Percentiles rank a stretch among this genome's conserved stretches.
Evolutionary conservation across 352 stramenopile species (phyloP).

Genomic region (Phytopythium mirpurense): DNA sequence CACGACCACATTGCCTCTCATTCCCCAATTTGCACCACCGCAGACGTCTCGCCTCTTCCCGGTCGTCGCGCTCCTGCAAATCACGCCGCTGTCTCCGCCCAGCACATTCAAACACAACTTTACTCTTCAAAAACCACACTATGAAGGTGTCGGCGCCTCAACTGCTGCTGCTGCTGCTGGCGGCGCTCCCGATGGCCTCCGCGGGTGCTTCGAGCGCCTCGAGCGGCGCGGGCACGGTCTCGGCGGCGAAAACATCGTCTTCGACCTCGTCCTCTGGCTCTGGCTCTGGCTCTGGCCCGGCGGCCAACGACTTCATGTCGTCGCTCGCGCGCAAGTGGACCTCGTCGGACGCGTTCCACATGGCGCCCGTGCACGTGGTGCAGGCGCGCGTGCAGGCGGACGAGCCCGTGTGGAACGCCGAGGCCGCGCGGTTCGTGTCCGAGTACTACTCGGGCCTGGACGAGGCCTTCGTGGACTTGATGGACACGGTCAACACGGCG

Average conservation of each 20-base stretch:
- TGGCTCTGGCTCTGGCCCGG: conserved; percentile 14
- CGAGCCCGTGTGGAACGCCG: conserved; percentile 43
- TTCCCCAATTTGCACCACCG: conserved; percentile 5
- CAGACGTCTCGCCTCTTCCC: not conserved
- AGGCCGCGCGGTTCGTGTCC: conserved; percentile 57
- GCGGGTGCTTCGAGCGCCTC: too few species aligned
- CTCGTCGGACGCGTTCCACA: conserved; percentile 47
- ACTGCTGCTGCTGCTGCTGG: conserved; percentile 12
- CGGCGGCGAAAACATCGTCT: conserved; percentile 11
- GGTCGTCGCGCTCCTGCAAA: not conserved
- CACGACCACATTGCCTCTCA: not conserved
- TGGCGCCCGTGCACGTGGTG: conserved; percentile 63
- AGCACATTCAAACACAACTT: not conserved
- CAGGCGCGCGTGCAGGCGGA: conserved; percentile 74
- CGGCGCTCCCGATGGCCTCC: conserved; percentile 5
- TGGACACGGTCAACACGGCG: conserved; percentile 83
- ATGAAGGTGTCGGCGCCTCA: conserved; percentile 30
- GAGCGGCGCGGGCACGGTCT: conserved; percentile 24
- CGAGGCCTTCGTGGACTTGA: conserved; percentile 41
- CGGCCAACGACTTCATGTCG: conserved; percentile 32
- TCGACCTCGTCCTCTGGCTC: conserved; percentile 11
- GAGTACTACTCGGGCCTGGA: conserved; percentile 41
- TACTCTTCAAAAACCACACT: not conserved
- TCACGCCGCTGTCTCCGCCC: not conserved
- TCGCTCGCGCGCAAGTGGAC: conserved; percentile 13